These are phyloP conservation scores for Oligophagozyma castellii DNA, from an alignment of 1,139 yeast species.

Conservation along the genomic window DNA sequence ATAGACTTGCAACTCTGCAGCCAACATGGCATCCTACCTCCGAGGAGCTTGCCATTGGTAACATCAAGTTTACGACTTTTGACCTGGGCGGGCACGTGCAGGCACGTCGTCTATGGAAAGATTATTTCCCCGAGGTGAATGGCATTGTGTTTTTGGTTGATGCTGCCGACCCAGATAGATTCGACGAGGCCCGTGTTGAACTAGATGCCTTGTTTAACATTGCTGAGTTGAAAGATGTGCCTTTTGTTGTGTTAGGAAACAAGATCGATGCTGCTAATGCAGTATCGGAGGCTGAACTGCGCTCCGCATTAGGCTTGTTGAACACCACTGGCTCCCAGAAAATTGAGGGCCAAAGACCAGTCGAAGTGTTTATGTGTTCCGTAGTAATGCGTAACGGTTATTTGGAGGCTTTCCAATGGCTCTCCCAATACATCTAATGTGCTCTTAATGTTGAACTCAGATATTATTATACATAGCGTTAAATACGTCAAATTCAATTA, in stretches of 20 bases:
- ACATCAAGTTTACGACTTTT: slow-evolving; percentile 91
- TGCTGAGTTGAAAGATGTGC: slow-evolving; percentile 80
- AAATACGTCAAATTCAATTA: neutral
- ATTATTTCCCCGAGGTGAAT: slow-evolving; percentile 96
- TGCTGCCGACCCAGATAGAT: slow-evolving; percentile 93
- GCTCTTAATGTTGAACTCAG: slow-evolving; percentile 2
- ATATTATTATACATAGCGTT: neutral
- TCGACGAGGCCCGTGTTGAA: slow-evolving; percentile 89
- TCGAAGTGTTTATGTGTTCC: slow-evolving; percentile 94
- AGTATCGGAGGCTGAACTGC: slow-evolving; percentile 87
- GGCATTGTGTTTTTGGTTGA: slow-evolving; percentile 95
- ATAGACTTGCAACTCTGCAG: slow-evolving; percentile 91
- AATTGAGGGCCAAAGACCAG: slow-evolving; percentile 74
- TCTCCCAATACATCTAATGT: slow-evolving; percentile 72
- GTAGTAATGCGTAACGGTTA: slow-evolving; percentile 96
- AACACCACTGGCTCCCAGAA: slow-evolving; percentile 77
- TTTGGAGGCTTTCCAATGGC: slow-evolving; percentile 94
- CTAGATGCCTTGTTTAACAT: slow-evolving; percentile 84
- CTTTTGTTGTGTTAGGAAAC: slow-evolving; percentile 89
- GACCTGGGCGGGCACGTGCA: slow-evolving; percentile 98
- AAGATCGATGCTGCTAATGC: slow-evolving; percentile 92
- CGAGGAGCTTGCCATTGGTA: slow-evolving; percentile 93
- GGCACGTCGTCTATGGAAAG: slow-evolving; percentile 99
- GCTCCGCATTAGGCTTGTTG: slow-evolving; percentile 78
- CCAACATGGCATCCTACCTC: slow-evolving; percentile 98